Evolutionary conservation across 805 yeast genomes (phyloP), one percentile per base, ranked within the genome.

Genomic region (Candida argentea): DNA sequence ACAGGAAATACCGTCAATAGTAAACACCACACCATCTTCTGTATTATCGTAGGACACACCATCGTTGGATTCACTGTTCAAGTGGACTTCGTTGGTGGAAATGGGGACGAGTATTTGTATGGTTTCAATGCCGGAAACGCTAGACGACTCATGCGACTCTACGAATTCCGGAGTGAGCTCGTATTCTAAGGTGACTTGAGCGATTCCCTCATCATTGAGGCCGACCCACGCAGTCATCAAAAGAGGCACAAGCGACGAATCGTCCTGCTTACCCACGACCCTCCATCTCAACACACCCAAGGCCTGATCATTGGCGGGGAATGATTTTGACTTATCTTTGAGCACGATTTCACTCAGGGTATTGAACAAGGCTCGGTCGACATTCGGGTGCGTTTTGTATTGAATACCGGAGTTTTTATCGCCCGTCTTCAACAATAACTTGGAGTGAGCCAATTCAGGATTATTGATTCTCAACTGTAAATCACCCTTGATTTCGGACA

Each of bases 351-450:
- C 54, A 33, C 69, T 62, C 10, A 62, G 52, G 9, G 67, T 50
- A 25, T 68, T 65, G 53, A 89, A 91, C 46, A 72, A 54, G 23
- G 59, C 61, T 46, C 82, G 78, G 58, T 91, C 96, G 39, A 91
- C 93, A 50, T 89, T 87, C 38, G 98, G 98, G 62, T 91, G 95
- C 10, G 97, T 86, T 55, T 87, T 87, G 63, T 72, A 91, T 48
- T 79, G 86, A 25, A 75, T 61, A 38, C 60, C 73, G 21, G 63
- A 53, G 10, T 67, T 55, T 23, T 61, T 56, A 17, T 68, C 67
- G 14, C 56, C 62, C 23, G 75, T 65, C 23, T 61, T 52, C 38
- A 87, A 59, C 36, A 69, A 47, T 34, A 91, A 66, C 48, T 70
- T 72, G 31, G 85, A 70, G 40, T 68, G 70, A 9, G 93, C 75